phyloP scores from a whole-genome alignment of 129 eudicot genomes.

The Chrysanthemum makinoi region DNA sequence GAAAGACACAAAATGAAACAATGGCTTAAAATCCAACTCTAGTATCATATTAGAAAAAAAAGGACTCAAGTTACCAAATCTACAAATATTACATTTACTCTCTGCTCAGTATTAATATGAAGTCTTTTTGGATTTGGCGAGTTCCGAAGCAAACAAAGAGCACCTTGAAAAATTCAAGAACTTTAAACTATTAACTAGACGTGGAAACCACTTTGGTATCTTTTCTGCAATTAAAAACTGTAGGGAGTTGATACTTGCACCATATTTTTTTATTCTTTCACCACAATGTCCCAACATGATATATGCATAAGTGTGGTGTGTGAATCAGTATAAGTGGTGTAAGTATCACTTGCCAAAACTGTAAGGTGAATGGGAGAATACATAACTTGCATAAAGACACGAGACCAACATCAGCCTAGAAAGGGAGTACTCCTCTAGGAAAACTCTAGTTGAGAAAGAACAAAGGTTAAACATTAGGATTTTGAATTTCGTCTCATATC shows the following conservation, averaged over 20 bases:
- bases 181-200: background rate
- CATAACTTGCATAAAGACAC: too few relatives aligned
- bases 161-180: background rate
- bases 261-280: too few relatives aligned
- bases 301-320: too few relatives aligned
- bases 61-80: background rate
- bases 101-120: background rate
- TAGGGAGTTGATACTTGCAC: too few relatives aligned
- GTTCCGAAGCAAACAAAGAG: constrained; percentile 22
- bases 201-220: constrained; percentile 18
- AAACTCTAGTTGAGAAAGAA: too few relatives aligned
- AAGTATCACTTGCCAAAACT: background rate
- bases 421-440: too few relatives aligned
- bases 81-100: background rate
- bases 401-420: too few relatives aligned
- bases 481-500: too few relatives aligned
- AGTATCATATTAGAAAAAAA: background rate
- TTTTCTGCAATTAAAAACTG: constrained; percentile 2
- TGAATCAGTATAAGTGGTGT: too few relatives aligned
- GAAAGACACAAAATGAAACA: background rate
- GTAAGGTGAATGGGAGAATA: too few relatives aligned
- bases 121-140: constrained; percentile 8
- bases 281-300: too few relatives aligned
- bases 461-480: too few relatives aligned
- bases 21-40: background rate